Percentiles rank a stretch among this genome's conserved stretches.
Conservation (phyloP, 805 yeast species). For the Yarrowia osloensis region DNA sequence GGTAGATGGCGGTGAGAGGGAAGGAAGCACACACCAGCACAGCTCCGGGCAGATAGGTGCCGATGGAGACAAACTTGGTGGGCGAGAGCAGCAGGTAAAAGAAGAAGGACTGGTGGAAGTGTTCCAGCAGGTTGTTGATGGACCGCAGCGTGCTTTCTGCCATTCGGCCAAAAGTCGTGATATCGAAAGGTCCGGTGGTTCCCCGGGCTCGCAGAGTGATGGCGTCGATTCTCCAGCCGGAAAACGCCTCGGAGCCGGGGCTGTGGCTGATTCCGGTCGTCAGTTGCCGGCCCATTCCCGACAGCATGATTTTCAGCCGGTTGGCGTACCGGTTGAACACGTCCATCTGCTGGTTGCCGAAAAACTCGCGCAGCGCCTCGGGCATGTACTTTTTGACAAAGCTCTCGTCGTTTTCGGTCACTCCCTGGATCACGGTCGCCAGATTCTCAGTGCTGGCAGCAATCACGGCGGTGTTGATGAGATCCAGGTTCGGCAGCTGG, state of each 20-base stretch:
- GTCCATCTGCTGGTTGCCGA: constrained; percentile 18
- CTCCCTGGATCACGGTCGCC: constrained; percentile 64
- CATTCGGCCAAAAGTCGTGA: constrained; percentile 88
- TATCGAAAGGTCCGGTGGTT: constrained; percentile 61
- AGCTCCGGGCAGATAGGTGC: constrained; percentile 88
- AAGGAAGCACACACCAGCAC: constrained; percentile 67
- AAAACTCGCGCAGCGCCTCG: neutral
- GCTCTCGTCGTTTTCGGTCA: constrained; percentile 22
- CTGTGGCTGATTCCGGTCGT: constrained; percentile 65
- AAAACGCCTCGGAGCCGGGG: constrained; percentile 85
- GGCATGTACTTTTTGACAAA: constrained; percentile 11
- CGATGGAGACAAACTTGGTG: constrained; percentile 81
- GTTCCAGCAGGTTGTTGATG: constrained; percentile 87
- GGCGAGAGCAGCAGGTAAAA: constrained; percentile 84
- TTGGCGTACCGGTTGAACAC: constrained; percentile 40
- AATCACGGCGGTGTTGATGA: constrained; percentile 77
- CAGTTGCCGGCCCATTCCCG: constrained; percentile 70
- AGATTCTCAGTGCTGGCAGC: constrained; percentile 77
- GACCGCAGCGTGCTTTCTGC: constrained; percentile 86
- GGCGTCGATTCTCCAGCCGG: constrained; percentile 96
- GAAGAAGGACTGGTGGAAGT: constrained; percentile 95
- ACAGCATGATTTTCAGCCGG: constrained; percentile 59
- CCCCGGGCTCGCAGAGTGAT: constrained; percentile 75
- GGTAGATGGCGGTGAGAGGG: constrained; percentile 62
- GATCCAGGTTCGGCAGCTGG: constrained; percentile 89